Base-by-base conservation (phyloP, 2,329 filamentous ascomycete genomes). In the Epichloe gansuensis region DNA sequence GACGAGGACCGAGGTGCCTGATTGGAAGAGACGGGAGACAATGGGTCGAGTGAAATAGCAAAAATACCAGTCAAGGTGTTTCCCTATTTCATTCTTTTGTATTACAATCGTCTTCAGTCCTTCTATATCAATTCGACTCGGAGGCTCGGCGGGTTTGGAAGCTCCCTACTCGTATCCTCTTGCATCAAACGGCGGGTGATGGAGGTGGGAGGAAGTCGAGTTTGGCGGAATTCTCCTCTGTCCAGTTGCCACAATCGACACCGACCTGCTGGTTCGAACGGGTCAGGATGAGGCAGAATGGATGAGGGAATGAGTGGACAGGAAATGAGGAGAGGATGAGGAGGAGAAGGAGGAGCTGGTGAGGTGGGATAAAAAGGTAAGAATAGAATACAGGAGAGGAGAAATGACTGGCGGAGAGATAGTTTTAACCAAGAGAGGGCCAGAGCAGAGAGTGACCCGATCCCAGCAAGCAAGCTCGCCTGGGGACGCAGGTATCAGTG, bases 251-350 rank as follows among this genome's bases (percentile, higher is more conserved):
- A 57, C 53, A 65, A 58, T 57, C 59, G 60, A 61, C 61, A 60
- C 62, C 58, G 62, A 65, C 67, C 67, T 67, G 62, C 61, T 62
- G 60, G 60, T 45, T 47, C 48, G 58, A 61, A 62, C 63, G 61
- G 63, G 67, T 68, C 68, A 69, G 72, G 74, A 76, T 72, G 69
- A 72, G 69, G 66, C 66, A 67, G 67, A 67, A 71, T 66, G 70
- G 69, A 71, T 70, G 72, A 75, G 72, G 69, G 71, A 78, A 78
- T 71, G 75, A 77, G 73, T 77, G 73, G 73, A 73, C 70, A 59
- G 68, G 65, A 57, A 63, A 61, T 60, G 57, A 64, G 63, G 65
- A 66, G 63, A 64, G 67, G 71, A 71, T 67, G 61, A 62, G 66
- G 64, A 65, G 64, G 62, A 64, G 64, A 65, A 65, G 65, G 60